Evolutionary conservation across 23 red algal genomes (phyloP).

Genomic region (Gracilaria gracilis): DNA sequence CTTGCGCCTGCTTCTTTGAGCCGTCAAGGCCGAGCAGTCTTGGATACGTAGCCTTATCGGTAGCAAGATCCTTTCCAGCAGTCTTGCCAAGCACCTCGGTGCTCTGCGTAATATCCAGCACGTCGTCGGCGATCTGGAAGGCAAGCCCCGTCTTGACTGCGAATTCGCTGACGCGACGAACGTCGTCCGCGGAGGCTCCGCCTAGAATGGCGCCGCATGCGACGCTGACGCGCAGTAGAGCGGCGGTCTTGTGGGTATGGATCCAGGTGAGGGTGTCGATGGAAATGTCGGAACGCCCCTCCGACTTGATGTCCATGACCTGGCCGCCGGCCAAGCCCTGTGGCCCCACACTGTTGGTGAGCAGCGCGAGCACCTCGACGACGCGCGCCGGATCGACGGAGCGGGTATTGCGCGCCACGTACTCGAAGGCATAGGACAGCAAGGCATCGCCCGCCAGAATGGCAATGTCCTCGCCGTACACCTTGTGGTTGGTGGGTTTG

Average conservation of each 20-base stretch:
- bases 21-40: constrained; percentile 91
- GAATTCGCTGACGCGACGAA: constrained; percentile 76
- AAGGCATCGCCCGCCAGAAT: constrained; percentile 97
- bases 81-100: constrained; percentile 95
- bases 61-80: constrained; percentile 92
- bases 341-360: constrained; percentile 79
- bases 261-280: constrained; percentile 93
- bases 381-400: constrained; percentile 69
- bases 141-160: constrained; percentile 96
- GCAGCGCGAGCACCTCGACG: constrained; percentile 73
- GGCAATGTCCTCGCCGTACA: constrained; percentile 97
- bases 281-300: constrained; percentile 81
- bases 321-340: constrained; percentile 95
- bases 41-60: constrained; percentile 94
- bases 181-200: constrained; percentile 85
- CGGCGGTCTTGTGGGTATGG: constrained; percentile 97
- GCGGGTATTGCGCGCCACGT: constrained; percentile 82
- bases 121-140: constrained; percentile 98
- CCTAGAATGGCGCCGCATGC: constrained; percentile 90
- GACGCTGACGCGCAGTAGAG: constrained; percentile 81
- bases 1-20: constrained; percentile 64
- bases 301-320: constrained; percentile 89
- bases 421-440: constrained; percentile 88
- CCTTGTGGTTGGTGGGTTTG: constrained; percentile 93
- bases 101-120: constrained; percentile 90